phyloP scores from a whole-genome alignment of 192 early-diverging fungal genomes.

The Umbelopsis sp. region DNA sequence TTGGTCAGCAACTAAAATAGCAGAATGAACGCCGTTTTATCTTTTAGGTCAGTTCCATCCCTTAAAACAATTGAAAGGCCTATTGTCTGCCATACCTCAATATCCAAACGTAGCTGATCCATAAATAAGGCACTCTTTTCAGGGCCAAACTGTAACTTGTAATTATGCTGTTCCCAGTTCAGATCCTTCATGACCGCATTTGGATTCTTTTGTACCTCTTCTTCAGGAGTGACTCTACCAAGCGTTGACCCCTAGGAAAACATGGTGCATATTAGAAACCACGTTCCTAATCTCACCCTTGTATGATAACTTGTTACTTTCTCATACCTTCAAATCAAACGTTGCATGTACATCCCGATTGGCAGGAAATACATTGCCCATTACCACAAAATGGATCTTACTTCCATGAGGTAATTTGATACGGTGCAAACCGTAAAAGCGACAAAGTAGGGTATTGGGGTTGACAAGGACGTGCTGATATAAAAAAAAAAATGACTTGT shows the following conservation, averaged over 20 bases:
- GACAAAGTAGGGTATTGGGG: slow-evolving; percentile 89
- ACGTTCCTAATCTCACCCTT: too few relatives aligned
- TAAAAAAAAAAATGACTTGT: too few relatives aligned
- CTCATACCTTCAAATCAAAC: slow-evolving; percentile 86
- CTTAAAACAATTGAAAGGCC: neutral
- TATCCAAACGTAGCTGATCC: slow-evolving; percentile 86
- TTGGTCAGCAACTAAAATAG: slow-evolving; percentile 58
- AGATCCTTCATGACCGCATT: slow-evolving; percentile 95
- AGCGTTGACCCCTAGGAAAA: slow-evolving; percentile 72
- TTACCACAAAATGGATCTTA: slow-evolving; percentile 99
- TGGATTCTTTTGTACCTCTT: slow-evolving; percentile 77
- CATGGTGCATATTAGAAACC: neutral
- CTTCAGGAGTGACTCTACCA: slow-evolving; percentile 79
- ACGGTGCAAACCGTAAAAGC: slow-evolving; percentile 95
- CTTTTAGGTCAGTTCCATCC: neutral
- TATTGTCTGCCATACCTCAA: slow-evolving; percentile 51
- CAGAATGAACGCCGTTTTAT: slow-evolving; percentile 25
- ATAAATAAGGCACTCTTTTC: slow-evolving; percentile 78
- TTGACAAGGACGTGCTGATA: slow-evolving; percentile 78
- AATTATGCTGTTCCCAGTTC: slow-evolving; percentile 86
- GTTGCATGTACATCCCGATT: slow-evolving; percentile 96
- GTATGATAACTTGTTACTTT: too few relatives aligned
- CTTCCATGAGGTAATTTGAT: slow-evolving; percentile 91
- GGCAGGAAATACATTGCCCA: slow-evolving; percentile 98
- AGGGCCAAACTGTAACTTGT: slow-evolving; percentile 80